Conservation (phyloP, 345 rosid species). For the Hibiscus mutabilis region DNA sequence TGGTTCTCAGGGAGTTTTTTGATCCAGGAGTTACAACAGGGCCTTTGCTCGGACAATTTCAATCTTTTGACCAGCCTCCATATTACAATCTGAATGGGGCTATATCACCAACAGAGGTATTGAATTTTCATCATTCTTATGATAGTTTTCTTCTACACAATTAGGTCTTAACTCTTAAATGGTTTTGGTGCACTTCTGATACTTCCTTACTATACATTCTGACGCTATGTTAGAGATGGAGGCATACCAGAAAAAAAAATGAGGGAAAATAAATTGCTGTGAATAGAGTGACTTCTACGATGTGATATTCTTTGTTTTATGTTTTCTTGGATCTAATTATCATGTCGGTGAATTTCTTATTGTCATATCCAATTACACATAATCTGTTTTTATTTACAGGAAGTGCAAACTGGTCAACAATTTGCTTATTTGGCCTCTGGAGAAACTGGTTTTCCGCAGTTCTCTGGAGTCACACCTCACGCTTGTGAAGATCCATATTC, state of each 20-base stretch:
- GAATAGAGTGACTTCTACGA: not conserved
- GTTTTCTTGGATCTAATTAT: not conserved
- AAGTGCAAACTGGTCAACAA: slow-evolving; percentile 39
- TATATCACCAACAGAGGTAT: slow-evolving; percentile 60
- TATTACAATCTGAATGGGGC: slow-evolving; percentile 47
- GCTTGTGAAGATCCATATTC: slow-evolving; percentile 23
- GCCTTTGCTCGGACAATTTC: slow-evolving; percentile 57
- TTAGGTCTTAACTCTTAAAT: not conserved
- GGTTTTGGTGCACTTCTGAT: not conserved
- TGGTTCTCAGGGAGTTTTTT: slow-evolving; percentile 75
- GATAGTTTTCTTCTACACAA: not conserved
- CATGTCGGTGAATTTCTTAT: not conserved
- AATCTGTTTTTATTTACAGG: slow-evolving; percentile 25
- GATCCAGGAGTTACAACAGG: slow-evolving; percentile 62
- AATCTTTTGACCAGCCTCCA: slow-evolving; percentile 49
- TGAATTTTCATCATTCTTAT: slow-evolving; percentile 9
- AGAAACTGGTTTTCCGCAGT: slow-evolving; percentile 43
- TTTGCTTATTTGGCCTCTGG: slow-evolving; percentile 47
- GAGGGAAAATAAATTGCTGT: not conserved
- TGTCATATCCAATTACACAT: not conserved
- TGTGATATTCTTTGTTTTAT: not conserved
- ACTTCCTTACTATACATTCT: not conserved
- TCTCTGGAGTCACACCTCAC: slow-evolving; percentile 32
- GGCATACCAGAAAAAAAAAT: not conserved
- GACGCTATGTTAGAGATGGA: not conserved